phyloP scores from a whole-genome alignment of 1,284 basidiomycete genomes.

The Ustilago trichophora region DNA sequence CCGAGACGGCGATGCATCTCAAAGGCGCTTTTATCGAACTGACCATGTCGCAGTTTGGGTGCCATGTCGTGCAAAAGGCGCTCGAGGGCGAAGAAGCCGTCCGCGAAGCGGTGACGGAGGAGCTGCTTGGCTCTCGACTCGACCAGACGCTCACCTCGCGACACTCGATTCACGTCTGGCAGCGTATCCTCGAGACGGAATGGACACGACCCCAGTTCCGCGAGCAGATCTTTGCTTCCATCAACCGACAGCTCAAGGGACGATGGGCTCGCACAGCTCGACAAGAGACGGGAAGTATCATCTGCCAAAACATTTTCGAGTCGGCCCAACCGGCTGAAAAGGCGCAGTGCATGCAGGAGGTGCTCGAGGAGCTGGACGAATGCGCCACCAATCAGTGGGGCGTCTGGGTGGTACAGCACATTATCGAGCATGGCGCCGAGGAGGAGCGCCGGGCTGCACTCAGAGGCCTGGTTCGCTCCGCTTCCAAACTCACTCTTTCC shows the following conservation, averaged over 20 bases:
- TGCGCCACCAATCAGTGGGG: constrained; percentile 63
- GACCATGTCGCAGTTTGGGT: constrained; percentile 56
- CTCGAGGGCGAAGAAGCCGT: constrained; percentile 46
- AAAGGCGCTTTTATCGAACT: constrained; percentile 49
- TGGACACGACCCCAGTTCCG: constrained; percentile 46
- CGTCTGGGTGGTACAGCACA: constrained; percentile 65
- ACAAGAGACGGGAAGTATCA: constrained; percentile 60
- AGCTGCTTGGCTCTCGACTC: constrained; percentile 53
- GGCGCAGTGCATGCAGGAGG: constrained; percentile 55
- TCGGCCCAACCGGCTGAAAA: constrained; percentile 49
- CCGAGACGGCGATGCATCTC: constrained; percentile 38
- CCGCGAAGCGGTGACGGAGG: constrained; percentile 39
- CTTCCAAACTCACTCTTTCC: constrained; percentile 54
- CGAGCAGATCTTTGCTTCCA: constrained; percentile 42
- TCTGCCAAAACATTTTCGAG: constrained; percentile 61
- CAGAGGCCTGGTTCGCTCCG: constrained; percentile 39
- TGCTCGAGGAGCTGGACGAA: constrained; percentile 48
- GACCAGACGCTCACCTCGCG: constrained; percentile 52
- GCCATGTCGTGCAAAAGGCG: constrained; percentile 58
- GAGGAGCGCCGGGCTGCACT: constrained; percentile 44
- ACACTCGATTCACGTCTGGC: constrained; percentile 62
- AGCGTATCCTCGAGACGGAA: constrained; percentile 46
- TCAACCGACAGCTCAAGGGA: constrained; percentile 53
- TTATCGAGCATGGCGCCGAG: constrained; percentile 59
- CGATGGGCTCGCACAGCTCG: constrained; percentile 54